Base-by-base conservation (phyloP, 371 early-diverging fungal species). In the Smittium mucronatum region DNA sequence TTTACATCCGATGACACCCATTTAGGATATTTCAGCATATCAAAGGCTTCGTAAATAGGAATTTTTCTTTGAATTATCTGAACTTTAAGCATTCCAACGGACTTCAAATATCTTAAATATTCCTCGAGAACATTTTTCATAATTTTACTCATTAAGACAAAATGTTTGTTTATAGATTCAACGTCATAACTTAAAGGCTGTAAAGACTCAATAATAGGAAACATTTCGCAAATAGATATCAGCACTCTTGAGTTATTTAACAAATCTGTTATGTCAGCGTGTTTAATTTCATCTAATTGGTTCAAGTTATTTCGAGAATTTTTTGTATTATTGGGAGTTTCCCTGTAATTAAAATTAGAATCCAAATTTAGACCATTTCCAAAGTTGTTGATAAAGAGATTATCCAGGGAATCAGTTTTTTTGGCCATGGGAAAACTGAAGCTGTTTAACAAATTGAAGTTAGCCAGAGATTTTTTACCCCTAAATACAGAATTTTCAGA, bases 231-330 rank as follows among this genome's bases (percentile, higher is more conserved):
- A 30, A 67, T 28, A 47, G 67, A 67, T 5, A 34, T 11, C 47
- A 67, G 29, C 16, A 67, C 29, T 5, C 67, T 35, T 26, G 67
- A 67, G 16, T 67, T 67, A 36, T 29, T 67, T 28, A 67, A 29
- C 17, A 67, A 8, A 16, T 67, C 67, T 26, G 30, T 26, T 17
- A 67, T 36, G 1, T 67, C 67, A 21, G 36, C 11, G 33, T 2
- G 15, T 2, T 59, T 59, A 59, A 59, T 59, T 21, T 16, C 8
- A 11, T 47, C 47, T 47, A 47, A n/a, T n/a, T n/a, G n/a, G n/a
- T n/a, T n/a, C n/a, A n/a, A n/a, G n/a, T n/a, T n/a, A n/a, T n/a
- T n/a, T n/a, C n/a, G n/a, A n/a, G n/a, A n/a, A n/a, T n/a, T n/a
- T n/a, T n/a, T n/a, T n/a, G n/a, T n/a, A n/a, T n/a, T n/a, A n/a